These are phyloP conservation scores for Priceomyces carsonii DNA, from an alignment of 805 yeast genomes.

Conservation along the genomic window DNA sequence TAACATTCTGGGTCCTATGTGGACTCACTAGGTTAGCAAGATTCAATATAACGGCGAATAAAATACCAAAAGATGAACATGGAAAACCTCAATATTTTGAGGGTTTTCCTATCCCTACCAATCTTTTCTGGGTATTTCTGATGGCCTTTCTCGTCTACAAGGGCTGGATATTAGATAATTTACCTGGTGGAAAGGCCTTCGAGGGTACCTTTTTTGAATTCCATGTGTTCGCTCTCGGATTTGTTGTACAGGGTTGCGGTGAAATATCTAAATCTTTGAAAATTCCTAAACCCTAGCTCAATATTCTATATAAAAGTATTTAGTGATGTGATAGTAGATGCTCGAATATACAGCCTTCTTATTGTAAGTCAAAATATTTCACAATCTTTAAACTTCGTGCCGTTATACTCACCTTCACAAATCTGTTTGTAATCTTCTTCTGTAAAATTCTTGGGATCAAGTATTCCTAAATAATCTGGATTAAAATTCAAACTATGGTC, in stretches of 20 bases:
- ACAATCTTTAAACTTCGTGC: slow-evolving; percentile 21
- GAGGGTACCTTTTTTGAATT: slow-evolving; percentile 63
- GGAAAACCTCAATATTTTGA: slow-evolving; percentile 94
- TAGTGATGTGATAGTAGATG: background rate
- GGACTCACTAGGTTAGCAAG: slow-evolving; percentile 94
- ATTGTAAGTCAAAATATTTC: slow-evolving; percentile 3
- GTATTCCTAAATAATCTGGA: slow-evolving; percentile 30
- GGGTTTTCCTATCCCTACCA: slow-evolving; percentile 94
- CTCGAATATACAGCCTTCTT: slow-evolving; percentile 4
- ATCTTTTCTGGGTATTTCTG: slow-evolving; percentile 67
- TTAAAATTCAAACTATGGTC: slow-evolving; percentile 25
- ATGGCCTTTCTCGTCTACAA: slow-evolving; percentile 70
- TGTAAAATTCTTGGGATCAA: slow-evolving; percentile 40
- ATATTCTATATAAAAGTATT: too few relatives aligned
- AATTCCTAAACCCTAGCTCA: slow-evolving; percentile 80
- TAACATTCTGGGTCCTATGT: slow-evolving; percentile 86
- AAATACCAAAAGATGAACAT: slow-evolving; percentile 81
- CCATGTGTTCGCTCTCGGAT: slow-evolving; percentile 68
- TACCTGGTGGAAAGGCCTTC: slow-evolving; percentile 69
- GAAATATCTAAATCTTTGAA: slow-evolving; percentile 89
- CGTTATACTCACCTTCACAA: slow-evolving; percentile 27
- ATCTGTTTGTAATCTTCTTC: slow-evolving; percentile 24
- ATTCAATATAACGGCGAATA: slow-evolving; percentile 91
- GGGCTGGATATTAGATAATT: slow-evolving; percentile 45
- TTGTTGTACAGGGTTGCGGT: slow-evolving; percentile 80